Evolutionary conservation across 805 yeast genomes (phyloP).

Genomic region (Spathaspora arborariae): DNA sequence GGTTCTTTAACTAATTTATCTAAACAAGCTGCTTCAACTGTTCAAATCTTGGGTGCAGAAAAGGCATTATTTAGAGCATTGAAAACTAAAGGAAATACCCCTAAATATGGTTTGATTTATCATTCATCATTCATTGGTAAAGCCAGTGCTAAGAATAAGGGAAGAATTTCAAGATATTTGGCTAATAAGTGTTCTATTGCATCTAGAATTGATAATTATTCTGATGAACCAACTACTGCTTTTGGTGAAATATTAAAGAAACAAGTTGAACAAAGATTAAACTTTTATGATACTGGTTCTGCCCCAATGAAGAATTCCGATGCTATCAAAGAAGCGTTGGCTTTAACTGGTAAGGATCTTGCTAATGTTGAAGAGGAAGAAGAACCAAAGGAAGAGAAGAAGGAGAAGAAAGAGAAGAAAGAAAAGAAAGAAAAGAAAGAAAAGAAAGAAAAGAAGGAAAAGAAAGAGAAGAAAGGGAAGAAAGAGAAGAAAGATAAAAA

Average conservation of each 20-base stretch:
- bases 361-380: conserved; percentile 24
- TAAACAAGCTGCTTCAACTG: conserved; percentile 98
- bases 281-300: conserved; percentile 93
- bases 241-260: conserved; percentile 89
- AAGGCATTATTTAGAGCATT: conserved; percentile 94
- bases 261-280: conserved; percentile 97
- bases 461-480: conserved; percentile 24
- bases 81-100: conserved; percentile 95
- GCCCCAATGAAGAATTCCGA: conserved; percentile 95
- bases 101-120: conserved; percentile 92
- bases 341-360: conserved; percentile 53
- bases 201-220: conserved; percentile 95
- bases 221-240: conserved; percentile 87
- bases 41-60: conserved; percentile 96
- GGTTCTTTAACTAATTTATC: conserved; percentile 96
- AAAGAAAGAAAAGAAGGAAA: conserved; percentile 23
- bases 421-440: conserved; percentile 23
- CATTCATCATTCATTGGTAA: conserved; percentile 92
- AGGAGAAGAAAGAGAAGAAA: conserved; percentile 19
- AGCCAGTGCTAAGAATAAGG: conserved; percentile 96
- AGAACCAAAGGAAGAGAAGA: conserved; percentile 22
- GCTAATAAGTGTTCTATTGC: conserved; percentile 99
- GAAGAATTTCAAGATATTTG: conserved; percentile 96
- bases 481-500: conserved; percentile 30
- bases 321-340: conserved; percentile 89